Evolutionary conservation across 306 rosid genomes (phyloP).

Genomic region (Medicago arabica): DNA sequence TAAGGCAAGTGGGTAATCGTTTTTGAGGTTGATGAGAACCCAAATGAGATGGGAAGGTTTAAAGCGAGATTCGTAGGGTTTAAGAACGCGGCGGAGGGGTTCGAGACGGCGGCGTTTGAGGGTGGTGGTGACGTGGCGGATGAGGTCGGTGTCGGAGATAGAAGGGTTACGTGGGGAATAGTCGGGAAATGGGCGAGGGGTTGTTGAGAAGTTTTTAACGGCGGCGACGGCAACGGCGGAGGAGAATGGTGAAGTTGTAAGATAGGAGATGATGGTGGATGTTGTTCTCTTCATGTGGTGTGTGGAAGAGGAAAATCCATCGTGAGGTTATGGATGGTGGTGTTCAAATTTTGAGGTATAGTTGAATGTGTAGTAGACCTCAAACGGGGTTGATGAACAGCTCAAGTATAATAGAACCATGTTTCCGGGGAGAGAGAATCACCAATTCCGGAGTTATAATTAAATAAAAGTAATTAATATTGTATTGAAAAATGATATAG

Average conservation of each 20-base stretch:
- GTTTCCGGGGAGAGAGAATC: too few relatives aligned
- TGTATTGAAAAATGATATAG: too few relatives aligned
- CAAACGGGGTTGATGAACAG: too few relatives aligned
- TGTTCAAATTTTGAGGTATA: not conserved
- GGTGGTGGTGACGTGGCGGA: constrained; percentile 63
- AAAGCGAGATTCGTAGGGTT: constrained; percentile 63
- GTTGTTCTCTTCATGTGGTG: constrained; percentile 63
- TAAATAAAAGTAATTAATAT: too few relatives aligned
- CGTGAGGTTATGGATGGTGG: not conserved
- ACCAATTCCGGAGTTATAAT: too few relatives aligned
- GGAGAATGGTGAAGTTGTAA: constrained; percentile 7
- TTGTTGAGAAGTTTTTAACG: constrained; percentile 43
- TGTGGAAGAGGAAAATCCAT: constrained; percentile 51
- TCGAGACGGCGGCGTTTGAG: constrained; percentile 71
- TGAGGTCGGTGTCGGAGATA: constrained; percentile 64
- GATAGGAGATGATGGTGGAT: constrained; percentile 38
- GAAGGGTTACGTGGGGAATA: constrained; percentile 76
- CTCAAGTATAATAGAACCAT: too few relatives aligned
- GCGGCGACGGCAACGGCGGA: not conserved
- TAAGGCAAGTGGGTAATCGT: constrained; percentile 64
- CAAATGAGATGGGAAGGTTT: constrained; percentile 68
- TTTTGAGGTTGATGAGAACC: constrained; percentile 70
- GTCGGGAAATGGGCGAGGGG: constrained; percentile 79
- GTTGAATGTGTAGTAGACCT: too few relatives aligned
- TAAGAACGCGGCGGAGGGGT: constrained; percentile 65